Conservation (phyloP, 768 basidiomycete genomes). For the Lactarius akahatsu region DNA sequence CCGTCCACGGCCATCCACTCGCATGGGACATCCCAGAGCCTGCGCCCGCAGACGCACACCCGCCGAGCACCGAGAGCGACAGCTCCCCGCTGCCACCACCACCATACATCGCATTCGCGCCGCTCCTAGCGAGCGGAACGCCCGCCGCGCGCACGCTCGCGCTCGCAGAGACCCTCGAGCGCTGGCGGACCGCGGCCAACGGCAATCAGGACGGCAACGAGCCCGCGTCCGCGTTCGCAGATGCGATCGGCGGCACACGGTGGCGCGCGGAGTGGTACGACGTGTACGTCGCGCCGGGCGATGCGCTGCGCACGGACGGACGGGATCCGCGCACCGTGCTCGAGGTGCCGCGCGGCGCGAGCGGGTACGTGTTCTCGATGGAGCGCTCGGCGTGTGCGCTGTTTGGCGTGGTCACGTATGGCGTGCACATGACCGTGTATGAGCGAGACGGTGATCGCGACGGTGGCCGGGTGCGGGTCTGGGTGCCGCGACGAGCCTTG, state of each 20-base stretch:
- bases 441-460: slow-evolving; percentile 37
- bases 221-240: slow-evolving; percentile 45
- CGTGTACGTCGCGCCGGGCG: slow-evolving; percentile 69
- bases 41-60: neutral
- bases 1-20: slow-evolving; percentile 33
- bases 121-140: neutral
- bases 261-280: slow-evolving; percentile 89
- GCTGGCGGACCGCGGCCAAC: slow-evolving; percentile 52
- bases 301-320: slow-evolving; percentile 44
- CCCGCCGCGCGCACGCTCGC: slow-evolving; percentile 54
- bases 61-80: neutral
- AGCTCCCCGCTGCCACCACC: neutral
- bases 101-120: slow-evolving; percentile 17
- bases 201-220: slow-evolving; percentile 26
- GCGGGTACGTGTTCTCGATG: slow-evolving; percentile 77
- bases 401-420: slow-evolving; percentile 89
- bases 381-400: slow-evolving; percentile 87
- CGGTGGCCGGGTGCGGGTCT: slow-evolving; percentile 53
- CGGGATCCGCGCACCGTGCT: slow-evolving; percentile 32
- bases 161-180: slow-evolving; percentile 66
- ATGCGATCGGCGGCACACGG: slow-evolving; percentile 68
- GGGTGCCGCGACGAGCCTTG: slow-evolving; percentile 82
- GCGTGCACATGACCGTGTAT: slow-evolving; percentile 86
- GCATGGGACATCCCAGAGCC: slow-evolving; percentile 45
- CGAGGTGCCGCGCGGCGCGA: slow-evolving; percentile 40